Conservation (phyloP, 1,284 basidiomycete species). For the Irpex lacteus region DNA sequence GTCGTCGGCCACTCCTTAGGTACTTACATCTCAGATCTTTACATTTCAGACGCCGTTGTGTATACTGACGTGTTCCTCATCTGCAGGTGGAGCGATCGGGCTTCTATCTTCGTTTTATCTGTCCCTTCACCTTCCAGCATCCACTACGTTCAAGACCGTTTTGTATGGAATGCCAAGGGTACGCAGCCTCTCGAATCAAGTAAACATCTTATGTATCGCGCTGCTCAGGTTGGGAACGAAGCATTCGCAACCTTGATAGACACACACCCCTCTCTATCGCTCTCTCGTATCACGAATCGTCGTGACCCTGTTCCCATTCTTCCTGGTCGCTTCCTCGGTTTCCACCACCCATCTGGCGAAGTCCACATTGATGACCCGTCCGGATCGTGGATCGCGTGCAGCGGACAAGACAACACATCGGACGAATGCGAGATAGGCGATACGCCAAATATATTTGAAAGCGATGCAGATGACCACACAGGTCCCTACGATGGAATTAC, state of each 20-base stretch:
- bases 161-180: constrained; percentile 54
- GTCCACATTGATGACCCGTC: constrained; percentile 22
- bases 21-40: constrained; percentile 44
- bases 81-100: constrained; percentile 37
- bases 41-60: constrained; percentile 80
- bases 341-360: constrained; percentile 28
- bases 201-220: background rate
- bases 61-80: background rate
- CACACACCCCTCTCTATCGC: constrained; percentile 26
- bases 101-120: constrained; percentile 42
- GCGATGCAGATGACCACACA: constrained; percentile 19
- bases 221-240: constrained; percentile 47
- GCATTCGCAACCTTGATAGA: constrained; percentile 57
- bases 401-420: constrained; percentile 19
- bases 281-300: constrained; percentile 25
- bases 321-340: constrained; percentile 29
- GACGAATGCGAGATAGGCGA: constrained; percentile 21
- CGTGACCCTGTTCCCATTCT: constrained; percentile 29
- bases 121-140: constrained; percentile 37
- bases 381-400: constrained; percentile 13
- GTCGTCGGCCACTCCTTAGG: constrained; percentile 42
- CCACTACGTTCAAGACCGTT: constrained; percentile 35
- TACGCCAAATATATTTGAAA: constrained; percentile 19
- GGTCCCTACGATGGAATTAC: constrained; percentile 24
- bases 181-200: background rate